Evolutionary conservation across 495 filamentous ascomycete species (phyloP).

Genomic region (Rostrohypoxylon terebratum): DNA sequence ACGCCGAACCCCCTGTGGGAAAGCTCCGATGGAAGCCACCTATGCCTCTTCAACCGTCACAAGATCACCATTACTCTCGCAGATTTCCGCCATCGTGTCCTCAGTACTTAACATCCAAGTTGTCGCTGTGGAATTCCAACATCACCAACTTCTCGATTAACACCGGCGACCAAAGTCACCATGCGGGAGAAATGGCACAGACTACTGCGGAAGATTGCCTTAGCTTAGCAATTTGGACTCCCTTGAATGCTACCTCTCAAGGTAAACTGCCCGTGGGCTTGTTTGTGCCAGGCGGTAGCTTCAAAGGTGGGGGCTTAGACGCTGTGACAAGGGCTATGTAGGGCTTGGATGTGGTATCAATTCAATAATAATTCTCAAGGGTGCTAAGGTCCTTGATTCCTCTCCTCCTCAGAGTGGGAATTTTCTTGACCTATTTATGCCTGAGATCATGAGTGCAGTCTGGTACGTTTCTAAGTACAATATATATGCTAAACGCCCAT

Average conservation of each 20-base stretch:
- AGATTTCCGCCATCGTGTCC: constrained; percentile 55
- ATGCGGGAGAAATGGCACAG: constrained; percentile 51
- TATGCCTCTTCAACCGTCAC: constrained; percentile 46
- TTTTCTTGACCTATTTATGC: too few relatives aligned
- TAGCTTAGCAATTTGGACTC: constrained; percentile 65
- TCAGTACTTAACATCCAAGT: constrained; percentile 49
- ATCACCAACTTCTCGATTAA: constrained; percentile 51
- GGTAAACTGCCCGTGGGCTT: constrained; percentile 59
- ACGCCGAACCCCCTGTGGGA: constrained; percentile 56
- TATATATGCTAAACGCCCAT: too few relatives aligned
- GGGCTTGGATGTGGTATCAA: too few relatives aligned
- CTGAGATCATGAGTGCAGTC: too few relatives aligned
- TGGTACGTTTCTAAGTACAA: too few relatives aligned
- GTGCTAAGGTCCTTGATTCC: too few relatives aligned
- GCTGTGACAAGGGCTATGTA: too few relatives aligned
- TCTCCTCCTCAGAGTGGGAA: too few relatives aligned
- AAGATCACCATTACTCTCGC: constrained; percentile 48
- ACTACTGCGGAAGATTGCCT: constrained; percentile 64
- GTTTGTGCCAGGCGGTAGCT: constrained; percentile 63
- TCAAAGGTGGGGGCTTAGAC: constrained; percentile 55
- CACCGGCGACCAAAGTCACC: constrained; percentile 49
- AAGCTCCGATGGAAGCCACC: constrained; percentile 57
- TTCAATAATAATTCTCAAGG: too few relatives aligned
- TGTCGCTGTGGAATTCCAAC: constrained; percentile 53
- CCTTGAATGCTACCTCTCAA: constrained; percentile 46